phyloP scores from a whole-genome alignment of 768 basidiomycete genomes.

The Lyophyllum decastes region DNA sequence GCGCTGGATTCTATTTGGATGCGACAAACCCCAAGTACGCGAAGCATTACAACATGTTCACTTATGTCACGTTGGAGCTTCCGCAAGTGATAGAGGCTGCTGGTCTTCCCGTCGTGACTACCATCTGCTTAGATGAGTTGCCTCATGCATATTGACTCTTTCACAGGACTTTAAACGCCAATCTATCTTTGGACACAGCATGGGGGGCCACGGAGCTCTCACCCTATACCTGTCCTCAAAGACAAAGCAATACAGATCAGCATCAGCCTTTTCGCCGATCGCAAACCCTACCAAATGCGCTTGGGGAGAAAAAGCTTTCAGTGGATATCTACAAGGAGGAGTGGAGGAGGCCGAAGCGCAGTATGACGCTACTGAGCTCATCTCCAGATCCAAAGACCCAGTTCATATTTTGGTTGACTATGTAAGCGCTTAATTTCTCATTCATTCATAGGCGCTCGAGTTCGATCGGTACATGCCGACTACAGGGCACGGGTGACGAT shows the following conservation, averaged over 20 bases:
- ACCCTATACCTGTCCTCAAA: constrained; percentile 83
- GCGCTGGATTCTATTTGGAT: constrained; percentile 96
- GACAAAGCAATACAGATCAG: constrained; percentile 75
- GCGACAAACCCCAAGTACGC: constrained; percentile 77
- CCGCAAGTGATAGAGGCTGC: constrained; percentile 76
- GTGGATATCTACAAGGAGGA: constrained; percentile 79
- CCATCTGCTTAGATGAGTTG: not conserved
- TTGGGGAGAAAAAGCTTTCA: constrained; percentile 94
- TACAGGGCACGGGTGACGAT: constrained; percentile 75
- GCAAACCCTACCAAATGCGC: constrained; percentile 83
- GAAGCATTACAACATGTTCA: constrained; percentile 87
- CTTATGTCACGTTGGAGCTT: constrained; percentile 81
- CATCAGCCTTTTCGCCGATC: constrained; percentile 86
- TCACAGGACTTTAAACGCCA: constrained; percentile 76
- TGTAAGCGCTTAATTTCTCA: constrained; percentile 41
- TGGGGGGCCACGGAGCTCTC: constrained; percentile 97
- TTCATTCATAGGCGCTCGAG: not conserved
- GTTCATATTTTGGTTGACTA: constrained; percentile 87
- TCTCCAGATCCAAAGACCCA: constrained; percentile 59
- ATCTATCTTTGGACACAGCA: constrained; percentile 94
- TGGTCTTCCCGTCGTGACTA: constrained; percentile 74
- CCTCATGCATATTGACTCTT: not conserved
- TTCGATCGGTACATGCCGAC: not conserved
- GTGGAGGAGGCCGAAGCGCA: constrained; percentile 67
- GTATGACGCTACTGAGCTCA: constrained; percentile 88